Evolutionary conservation across 2,329 filamentous ascomycete genomes (phyloP), one percentile per base, ranked within the genome.

Genomic region (Apiospora pterosperma): DNA sequence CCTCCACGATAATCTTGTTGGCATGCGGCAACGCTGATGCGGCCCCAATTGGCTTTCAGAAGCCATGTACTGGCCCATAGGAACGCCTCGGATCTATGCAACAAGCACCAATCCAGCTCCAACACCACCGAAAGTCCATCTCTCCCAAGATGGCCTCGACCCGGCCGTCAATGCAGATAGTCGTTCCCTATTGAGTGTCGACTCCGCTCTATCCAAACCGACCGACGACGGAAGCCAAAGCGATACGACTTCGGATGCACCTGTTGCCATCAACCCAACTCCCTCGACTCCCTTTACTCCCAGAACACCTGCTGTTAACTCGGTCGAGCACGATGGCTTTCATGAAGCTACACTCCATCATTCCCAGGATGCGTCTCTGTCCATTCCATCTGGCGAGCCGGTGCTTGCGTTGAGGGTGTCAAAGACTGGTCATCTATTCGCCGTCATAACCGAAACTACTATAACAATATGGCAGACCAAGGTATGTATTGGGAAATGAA

Each of bases 401-500:
- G 88, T 97, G 63, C 80, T 92, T 67, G 91, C 92, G 7, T 81
- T 97, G 63, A 88, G 89, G 68, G 86, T 93, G 44, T 92, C 94
- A 2, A 88, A 94, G 55, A 90, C 86, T 64, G 94, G 94, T 44
- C 90, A 94, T 72, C 80, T 88, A 67, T 97, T 99, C 78, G 92
- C 92, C 62, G 93, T 93, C 59, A 92, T 97, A 74, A 97, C 95
- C 0, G 81, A 86, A 5, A 92, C 92, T 2, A 91, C 92, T 14
- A 88, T 99, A 76, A 93, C 92, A n/a, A 85, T 99, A 69, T 99
- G 96, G 96, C 96, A 99, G 80, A 95, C 92, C 63, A 95, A 95
- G 85, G 93, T 93, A 61, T 19, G 36, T n/a, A 38, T 19, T 25
- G 10, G 23, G 36, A 28, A 14, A 41, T 31, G 36, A 34, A 34